Conservation (phyloP, 108 stramenopile species). For the Nannochloropsis gaditana region DNA sequence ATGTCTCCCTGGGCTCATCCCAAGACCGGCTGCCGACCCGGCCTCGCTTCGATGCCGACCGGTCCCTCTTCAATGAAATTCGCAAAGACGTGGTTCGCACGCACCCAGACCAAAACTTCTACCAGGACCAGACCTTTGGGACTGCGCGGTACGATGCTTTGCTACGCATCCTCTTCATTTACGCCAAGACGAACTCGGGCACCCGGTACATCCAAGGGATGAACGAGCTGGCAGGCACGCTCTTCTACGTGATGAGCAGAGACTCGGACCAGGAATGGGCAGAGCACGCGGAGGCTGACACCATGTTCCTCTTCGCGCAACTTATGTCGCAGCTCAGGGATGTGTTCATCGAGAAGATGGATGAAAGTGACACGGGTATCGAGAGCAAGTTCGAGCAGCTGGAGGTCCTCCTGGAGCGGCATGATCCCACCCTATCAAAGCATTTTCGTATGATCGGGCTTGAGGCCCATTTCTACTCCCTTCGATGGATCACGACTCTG, state of each 20-base stretch:
- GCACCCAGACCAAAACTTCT: conserved; percentile 72
- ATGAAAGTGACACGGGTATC: conserved; percentile 73
- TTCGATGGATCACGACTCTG: conserved; percentile 92
- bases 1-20: conserved; percentile 18
- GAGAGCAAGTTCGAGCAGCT: conserved; percentile 74
- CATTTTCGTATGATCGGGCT: conserved; percentile 74
- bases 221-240: conserved; percentile 90
- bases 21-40: conserved; percentile 32
- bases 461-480: conserved; percentile 71
- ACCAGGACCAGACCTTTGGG: conserved; percentile 46
- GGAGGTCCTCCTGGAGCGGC: conserved; percentile 62
- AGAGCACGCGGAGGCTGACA: conserved; percentile 71
- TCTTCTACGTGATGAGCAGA: conserved; percentile 77
- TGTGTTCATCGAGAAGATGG: conserved; percentile 75
- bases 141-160: conserved; percentile 69
- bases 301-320: conserved; percentile 80
- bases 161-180: conserved; percentile 81
- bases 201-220: conserved; percentile 94
- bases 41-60: conserved; percentile 30
- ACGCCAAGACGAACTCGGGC: conserved; percentile 88
- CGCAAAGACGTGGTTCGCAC: conserved; percentile 81
- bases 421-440: conserved; percentile 75
- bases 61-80: conserved; percentile 67
- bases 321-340: conserved; percentile 83
- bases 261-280: conserved; percentile 38